Conservation (phyloP, 768 basidiomycete species). For the Lactifluus rugatus region DNA sequence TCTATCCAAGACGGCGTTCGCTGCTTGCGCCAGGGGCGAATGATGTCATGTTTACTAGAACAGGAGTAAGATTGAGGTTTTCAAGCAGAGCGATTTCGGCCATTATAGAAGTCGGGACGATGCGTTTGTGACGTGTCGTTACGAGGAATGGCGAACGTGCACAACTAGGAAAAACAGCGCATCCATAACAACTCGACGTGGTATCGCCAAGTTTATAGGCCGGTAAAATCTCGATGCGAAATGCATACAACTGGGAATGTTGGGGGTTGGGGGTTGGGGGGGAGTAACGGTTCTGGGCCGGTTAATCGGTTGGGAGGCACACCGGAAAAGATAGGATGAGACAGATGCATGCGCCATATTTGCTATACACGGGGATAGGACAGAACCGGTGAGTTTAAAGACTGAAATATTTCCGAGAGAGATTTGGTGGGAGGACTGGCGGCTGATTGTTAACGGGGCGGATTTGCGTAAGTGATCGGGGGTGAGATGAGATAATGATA, state of each 20-base stretch:
- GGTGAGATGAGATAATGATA: not conserved
- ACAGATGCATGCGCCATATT: not conserved
- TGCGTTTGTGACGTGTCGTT: conserved; percentile 3
- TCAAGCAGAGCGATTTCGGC: not conserved
- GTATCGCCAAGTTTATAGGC: not conserved
- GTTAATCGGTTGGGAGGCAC: conserved; percentile 9
- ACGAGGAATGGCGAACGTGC: not conserved
- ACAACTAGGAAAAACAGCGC: not conserved
- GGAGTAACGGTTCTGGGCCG: not conserved
- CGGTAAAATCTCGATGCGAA: not conserved
- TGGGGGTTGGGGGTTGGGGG: not conserved
- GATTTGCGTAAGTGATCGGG: not conserved
- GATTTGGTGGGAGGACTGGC: not conserved
- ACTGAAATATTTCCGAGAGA: not conserved
- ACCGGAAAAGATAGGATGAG: not conserved
- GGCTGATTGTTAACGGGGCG: too few relatives aligned
- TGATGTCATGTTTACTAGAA: not conserved
- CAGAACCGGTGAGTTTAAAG: not conserved
- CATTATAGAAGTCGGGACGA: not conserved
- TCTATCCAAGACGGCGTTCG: not conserved
- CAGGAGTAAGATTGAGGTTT: too few relatives aligned
- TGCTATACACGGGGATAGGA: not conserved
- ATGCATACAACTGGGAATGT: not conserved
- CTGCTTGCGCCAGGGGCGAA: not conserved
- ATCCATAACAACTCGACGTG: not conserved